These are phyloP conservation scores for Debaryomycetaceae sp. DNA, from an alignment of 1,139 yeast species.

Conservation along the genomic window DNA sequence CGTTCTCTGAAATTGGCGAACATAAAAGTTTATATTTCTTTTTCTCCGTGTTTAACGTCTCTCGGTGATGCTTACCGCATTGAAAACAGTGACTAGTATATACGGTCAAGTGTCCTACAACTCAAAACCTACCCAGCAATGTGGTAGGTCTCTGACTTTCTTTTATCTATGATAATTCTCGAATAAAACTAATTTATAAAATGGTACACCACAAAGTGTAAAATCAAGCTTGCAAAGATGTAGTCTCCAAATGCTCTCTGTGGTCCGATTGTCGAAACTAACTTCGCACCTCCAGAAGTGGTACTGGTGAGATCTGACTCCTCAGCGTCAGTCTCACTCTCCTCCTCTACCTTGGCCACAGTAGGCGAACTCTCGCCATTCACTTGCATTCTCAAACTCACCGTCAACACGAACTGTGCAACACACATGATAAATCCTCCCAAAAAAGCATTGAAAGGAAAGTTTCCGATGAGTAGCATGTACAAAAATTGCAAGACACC, in stretches of 20 bases:
- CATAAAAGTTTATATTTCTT: not conserved
- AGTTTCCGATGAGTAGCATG: conserved; percentile 75
- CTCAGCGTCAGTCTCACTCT: conserved; percentile 5
- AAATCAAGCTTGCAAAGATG: conserved; percentile 77
- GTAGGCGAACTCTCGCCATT: conserved; percentile 8
- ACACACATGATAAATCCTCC: conserved; percentile 92
- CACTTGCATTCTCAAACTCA: conserved; percentile 72
- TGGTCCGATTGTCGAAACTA: conserved; percentile 58
- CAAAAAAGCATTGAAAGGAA: conserved; percentile 94
- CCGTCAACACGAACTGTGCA: conserved; percentile 90
- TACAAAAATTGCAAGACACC: conserved; percentile 80
- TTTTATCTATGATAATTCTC: too few relatives aligned
- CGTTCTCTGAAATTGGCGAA: not conserved
- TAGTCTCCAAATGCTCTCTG: conserved; percentile 89
- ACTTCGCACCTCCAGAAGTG: conserved; percentile 15
- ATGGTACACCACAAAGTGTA: conserved; percentile 87
- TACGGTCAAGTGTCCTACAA: too few relatives aligned
- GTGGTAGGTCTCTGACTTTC: too few relatives aligned
- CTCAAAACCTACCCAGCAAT: too few relatives aligned
- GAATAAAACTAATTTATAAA: conserved; percentile 61
- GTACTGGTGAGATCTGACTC: not conserved
- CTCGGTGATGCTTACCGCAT: too few relatives aligned
- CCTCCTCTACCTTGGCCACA: conserved; percentile 7
- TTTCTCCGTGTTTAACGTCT: not conserved
- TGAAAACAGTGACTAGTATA: too few relatives aligned